These are phyloP conservation scores for Aspergillus sp. DNA, from an alignment of 2,329 filamentous ascomycete genomes.

Conservation along the genomic window DNA sequence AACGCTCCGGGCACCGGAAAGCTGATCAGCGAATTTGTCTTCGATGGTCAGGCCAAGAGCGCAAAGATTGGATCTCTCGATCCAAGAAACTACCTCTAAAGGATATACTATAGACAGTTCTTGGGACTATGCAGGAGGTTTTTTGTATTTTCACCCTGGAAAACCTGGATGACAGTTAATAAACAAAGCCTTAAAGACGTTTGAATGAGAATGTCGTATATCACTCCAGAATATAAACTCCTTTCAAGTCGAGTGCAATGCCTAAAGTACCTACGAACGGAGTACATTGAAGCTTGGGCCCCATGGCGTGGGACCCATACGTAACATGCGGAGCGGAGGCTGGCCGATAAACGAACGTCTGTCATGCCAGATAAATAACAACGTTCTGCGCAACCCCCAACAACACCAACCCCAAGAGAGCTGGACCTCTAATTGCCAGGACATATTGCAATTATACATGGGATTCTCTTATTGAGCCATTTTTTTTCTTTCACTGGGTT, in stretches of 20 bases:
- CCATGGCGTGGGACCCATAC: constrained; percentile 6
- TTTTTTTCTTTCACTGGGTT: constrained; percentile 1
- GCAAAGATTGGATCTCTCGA: constrained; percentile 66
- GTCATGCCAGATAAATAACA: constrained; percentile 22
- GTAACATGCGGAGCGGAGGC: constrained; percentile 30
- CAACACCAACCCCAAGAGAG: background rate
- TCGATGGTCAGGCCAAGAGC: constrained; percentile 69
- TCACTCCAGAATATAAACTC: too few relatives aligned
- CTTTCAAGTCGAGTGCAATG: background rate
- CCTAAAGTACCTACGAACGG: background rate
- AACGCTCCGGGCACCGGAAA: constrained; percentile 87
- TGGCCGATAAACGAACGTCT: constrained; percentile 10
- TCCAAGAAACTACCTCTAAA: constrained; percentile 57
- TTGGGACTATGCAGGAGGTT: background rate
- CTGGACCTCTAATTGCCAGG: background rate
- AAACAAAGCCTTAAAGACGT: background rate
- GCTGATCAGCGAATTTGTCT: constrained; percentile 74
- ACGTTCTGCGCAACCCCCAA: background rate
- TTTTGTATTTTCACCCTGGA: background rate
- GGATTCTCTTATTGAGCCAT: constrained; percentile 13
- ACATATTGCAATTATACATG: constrained; percentile 8
- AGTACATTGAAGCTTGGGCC: constrained; percentile 29
- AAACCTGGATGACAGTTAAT: background rate
- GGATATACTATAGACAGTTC: constrained; percentile 4
- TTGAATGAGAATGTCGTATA: too few relatives aligned